These are phyloP conservation scores for Ceratocystis diversiconidia DNA, from an alignment of 2,329 filamentous ascomycete species.

Conservation along the genomic window DNA sequence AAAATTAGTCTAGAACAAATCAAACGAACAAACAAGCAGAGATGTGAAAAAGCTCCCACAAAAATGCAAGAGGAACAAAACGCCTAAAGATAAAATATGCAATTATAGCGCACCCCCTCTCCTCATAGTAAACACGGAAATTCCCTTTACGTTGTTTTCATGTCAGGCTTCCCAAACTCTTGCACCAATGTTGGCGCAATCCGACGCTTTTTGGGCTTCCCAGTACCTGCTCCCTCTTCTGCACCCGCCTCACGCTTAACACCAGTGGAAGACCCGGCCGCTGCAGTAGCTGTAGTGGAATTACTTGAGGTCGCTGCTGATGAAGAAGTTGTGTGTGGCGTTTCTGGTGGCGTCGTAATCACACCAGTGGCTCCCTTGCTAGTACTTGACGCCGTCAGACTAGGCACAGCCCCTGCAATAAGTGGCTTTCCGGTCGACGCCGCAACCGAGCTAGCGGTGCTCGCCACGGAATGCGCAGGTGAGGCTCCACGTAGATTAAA, in stretches of 20 bases:
- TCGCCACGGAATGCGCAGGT: conserved; percentile 38
- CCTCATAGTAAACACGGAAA: background rate
- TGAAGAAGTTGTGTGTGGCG: conserved; percentile 43
- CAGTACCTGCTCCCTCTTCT: conserved; percentile 37
- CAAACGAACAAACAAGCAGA: background rate
- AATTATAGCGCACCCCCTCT: background rate
- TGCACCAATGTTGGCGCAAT: conserved; percentile 46
- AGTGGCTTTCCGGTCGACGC: conserved; percentile 32
- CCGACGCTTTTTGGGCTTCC: conserved; percentile 51
- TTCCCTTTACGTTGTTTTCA: conserved; percentile 4
- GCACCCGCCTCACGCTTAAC: conserved; percentile 45
- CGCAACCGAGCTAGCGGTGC: conserved; percentile 44
- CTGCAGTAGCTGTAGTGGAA: background rate
- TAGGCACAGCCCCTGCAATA: conserved; percentile 61
- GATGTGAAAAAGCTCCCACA: background rate
- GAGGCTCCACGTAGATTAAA: conserved; percentile 9
- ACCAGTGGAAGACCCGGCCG: conserved; percentile 24
- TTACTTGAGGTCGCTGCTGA: background rate
- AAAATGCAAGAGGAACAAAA: background rate
- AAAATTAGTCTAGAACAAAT: background rate
- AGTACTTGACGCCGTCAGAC: conserved; percentile 60
- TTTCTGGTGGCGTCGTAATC: conserved; percentile 81
- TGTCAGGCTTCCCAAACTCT: conserved; percentile 8
- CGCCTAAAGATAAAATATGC: background rate
- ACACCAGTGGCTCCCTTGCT: conserved; percentile 50